Conservation (phyloP, 2,329 filamentous ascomycete genomes). For the Pseudogymnoascus sp. region DNA sequence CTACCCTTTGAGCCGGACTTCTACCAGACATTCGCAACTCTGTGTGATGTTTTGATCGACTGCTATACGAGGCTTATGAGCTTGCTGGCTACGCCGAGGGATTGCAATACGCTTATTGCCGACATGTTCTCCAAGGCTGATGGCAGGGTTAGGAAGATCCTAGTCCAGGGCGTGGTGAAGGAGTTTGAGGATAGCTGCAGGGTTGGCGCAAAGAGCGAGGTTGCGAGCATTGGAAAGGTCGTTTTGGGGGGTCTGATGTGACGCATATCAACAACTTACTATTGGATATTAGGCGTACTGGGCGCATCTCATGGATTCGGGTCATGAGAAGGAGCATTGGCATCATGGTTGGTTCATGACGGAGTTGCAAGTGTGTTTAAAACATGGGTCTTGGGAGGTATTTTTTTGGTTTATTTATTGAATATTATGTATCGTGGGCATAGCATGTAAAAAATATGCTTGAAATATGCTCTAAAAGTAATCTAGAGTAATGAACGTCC, state of each 20-base stretch:
- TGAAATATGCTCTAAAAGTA: neutral
- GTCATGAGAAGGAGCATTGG: constrained; percentile 2
- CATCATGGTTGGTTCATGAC: constrained; percentile 3
- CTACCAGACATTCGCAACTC: constrained; percentile 88
- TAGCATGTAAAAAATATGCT: neutral
- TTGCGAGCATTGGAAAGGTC: constrained; percentile 78
- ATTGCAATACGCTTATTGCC: constrained; percentile 61
- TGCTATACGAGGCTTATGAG: constrained; percentile 73
- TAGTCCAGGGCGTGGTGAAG: constrained; percentile 76
- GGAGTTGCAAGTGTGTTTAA: constrained; percentile 3
- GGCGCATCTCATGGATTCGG: neutral
- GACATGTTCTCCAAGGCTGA: constrained; percentile 91
- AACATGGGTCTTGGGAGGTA: neutral
- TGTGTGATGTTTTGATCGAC: constrained; percentile 93
- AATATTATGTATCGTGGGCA: constrained; percentile 1
- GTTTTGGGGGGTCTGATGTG: constrained; percentile 79
- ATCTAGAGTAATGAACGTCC: constrained; percentile 1
- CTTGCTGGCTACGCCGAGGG: constrained; percentile 65
- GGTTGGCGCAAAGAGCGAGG: constrained; percentile 65
- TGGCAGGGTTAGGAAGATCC: constrained; percentile 74
- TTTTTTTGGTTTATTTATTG: neutral
- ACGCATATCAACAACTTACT: constrained; percentile 11
- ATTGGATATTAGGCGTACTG: constrained; percentile 2
- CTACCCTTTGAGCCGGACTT: constrained; percentile 96
- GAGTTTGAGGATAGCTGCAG: constrained; percentile 90